A percentile compares a stretch with the other conserved stretches of the same genome.
phyloP scores from a whole-genome alignment of 2,329 filamentous ascomycete genomes.

The Eutypa lata region DNA sequence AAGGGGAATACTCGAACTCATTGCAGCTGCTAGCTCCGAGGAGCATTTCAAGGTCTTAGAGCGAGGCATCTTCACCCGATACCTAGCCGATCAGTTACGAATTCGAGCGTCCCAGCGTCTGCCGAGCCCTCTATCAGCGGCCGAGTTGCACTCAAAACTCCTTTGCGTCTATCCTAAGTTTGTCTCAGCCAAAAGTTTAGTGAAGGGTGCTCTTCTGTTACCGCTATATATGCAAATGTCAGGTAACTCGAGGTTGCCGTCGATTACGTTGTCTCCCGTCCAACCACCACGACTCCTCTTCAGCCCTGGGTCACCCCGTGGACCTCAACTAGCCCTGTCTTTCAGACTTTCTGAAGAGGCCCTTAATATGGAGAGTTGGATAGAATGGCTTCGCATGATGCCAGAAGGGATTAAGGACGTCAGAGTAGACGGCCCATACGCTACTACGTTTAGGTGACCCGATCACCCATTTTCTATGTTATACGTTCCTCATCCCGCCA shows the following conservation, averaged over 20 bases:
- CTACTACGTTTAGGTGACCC: slow-evolving; percentile 36
- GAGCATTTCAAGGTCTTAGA: slow-evolving; percentile 46
- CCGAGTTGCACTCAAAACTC: slow-evolving; percentile 52
- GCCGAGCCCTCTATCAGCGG: slow-evolving; percentile 44
- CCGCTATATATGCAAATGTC: slow-evolving; percentile 56
- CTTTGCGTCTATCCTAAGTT: slow-evolving; percentile 50
- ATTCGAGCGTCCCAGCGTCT: slow-evolving; percentile 42
- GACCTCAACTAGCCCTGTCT: slow-evolving; percentile 46
- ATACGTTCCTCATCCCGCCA: too few relatives aligned
- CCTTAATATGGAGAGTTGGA: slow-evolving; percentile 51
- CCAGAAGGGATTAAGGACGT: slow-evolving; percentile 55
- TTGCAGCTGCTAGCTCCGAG: slow-evolving; percentile 54
- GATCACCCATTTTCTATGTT: neutral
- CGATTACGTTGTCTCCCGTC: slow-evolving; percentile 53
- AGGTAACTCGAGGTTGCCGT: slow-evolving; percentile 50
- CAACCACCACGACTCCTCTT: slow-evolving; percentile 38
- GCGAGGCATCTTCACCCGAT: slow-evolving; percentile 50
- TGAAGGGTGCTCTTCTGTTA: slow-evolving; percentile 49
- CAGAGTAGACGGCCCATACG: slow-evolving; percentile 50
- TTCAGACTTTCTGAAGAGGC: slow-evolving; percentile 50
- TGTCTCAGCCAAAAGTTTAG: slow-evolving; percentile 46
- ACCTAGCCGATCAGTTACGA: slow-evolving; percentile 47
- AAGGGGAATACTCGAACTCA: slow-evolving; percentile 52
- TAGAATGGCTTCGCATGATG: slow-evolving; percentile 57
- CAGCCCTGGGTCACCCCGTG: slow-evolving; percentile 32